Conservation (phyloP, 1,139 yeast species). For the Arxiozyma heterogenica region DNA sequence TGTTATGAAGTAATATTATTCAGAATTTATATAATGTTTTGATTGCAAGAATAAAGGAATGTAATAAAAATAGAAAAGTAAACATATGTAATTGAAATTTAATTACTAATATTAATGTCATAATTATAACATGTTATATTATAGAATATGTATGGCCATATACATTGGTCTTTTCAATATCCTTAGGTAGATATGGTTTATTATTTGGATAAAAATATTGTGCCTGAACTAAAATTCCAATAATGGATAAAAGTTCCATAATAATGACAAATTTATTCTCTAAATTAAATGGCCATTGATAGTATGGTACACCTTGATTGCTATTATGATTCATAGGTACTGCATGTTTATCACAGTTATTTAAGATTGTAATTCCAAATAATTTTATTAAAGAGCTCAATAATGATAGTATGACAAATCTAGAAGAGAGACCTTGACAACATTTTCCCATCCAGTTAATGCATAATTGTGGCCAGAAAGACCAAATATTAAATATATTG, state of each 20-base stretch:
- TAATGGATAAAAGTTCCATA: conserved; percentile 12
- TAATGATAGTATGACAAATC: conserved; percentile 14
- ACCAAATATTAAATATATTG: conserved; percentile 14
- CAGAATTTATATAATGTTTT: neutral
- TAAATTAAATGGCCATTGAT: conserved; percentile 20
- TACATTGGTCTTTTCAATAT: neutral
- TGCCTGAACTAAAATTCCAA: conserved; percentile 21
- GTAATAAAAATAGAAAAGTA: neutral
- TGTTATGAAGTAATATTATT: neutral
- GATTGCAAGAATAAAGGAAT: neutral
- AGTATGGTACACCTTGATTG: conserved; percentile 2
- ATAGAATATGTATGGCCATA: neutral
- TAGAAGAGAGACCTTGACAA: conserved; percentile 26
- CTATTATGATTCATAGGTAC: neutral
- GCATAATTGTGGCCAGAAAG: conserved; percentile 28
- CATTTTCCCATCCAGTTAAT: conserved; percentile 29
- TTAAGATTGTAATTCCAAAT: conserved; percentile 2
- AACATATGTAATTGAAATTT: no score
- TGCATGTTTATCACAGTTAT: neutral
- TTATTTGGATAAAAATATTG: conserved; percentile 18
- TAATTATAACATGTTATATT: neutral
- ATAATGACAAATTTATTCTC: conserved; percentile 14
- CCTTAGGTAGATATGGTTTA: conserved; percentile 16
- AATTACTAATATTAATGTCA: neutral
- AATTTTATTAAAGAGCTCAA: conserved; percentile 9